phyloP scores from a whole-genome alignment of 257 asterid species.

The Primulina tabacum region DNA sequence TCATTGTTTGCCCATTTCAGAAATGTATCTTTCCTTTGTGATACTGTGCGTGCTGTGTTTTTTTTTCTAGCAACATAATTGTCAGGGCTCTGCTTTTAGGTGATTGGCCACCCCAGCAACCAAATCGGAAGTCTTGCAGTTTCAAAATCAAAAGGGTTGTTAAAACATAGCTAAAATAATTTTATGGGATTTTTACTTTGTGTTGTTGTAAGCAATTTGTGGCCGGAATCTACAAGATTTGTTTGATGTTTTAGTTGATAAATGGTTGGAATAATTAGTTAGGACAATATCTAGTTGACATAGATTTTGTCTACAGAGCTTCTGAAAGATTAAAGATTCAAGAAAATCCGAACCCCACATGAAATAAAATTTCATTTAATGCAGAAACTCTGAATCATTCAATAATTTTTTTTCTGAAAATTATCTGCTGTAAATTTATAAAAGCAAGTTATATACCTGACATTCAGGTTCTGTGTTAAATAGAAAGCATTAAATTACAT shows the following conservation, averaged over 20 bases:
- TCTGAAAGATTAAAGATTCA: too few species aligned
- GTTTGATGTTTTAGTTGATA: neutral
- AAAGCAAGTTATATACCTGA: neutral
- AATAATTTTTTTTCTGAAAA: neutral
- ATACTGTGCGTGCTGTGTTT: neutral
- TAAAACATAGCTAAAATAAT: too few species aligned
- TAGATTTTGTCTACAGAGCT: neutral
- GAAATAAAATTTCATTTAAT: neutral
- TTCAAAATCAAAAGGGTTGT: neutral
- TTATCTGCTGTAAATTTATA: neutral
- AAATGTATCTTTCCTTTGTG: neutral
- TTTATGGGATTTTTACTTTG: too few species aligned
- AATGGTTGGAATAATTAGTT: neutral
- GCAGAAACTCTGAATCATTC: neutral
- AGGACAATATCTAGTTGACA: neutral
- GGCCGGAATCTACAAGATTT: too few species aligned
- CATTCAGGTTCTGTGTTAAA: neutral
- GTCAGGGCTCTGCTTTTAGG: conserved; percentile 2
- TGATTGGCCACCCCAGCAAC: conserved; percentile 4
- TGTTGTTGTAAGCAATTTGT: too few species aligned
- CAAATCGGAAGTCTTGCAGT: conserved; percentile 3
- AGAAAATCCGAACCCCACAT: neutral
- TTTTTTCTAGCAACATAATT: neutral
- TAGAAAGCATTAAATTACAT: neutral
- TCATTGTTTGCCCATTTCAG: too few species aligned